A percentile compares a stretch with the other conserved stretches of the same genome.
phyloP scores from a whole-genome alignment of 2,329 filamentous ascomycete species.

The Colletotrichum tabaci region DNA sequence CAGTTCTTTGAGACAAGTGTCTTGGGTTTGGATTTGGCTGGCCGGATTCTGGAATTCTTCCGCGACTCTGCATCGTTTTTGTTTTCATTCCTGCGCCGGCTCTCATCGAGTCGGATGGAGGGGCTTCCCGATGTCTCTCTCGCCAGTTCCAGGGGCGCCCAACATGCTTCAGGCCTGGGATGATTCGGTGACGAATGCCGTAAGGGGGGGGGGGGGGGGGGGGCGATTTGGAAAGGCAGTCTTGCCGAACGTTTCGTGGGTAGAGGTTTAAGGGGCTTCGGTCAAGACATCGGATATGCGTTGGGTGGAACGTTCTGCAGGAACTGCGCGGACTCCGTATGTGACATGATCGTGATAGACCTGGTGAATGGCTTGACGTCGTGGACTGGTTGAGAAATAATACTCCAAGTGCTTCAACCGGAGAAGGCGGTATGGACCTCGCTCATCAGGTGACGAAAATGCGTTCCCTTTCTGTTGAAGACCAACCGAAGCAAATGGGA shows the following conservation, averaged over 20 bases:
- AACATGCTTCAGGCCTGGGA: not conserved
- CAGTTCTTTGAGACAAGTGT: constrained; percentile 20
- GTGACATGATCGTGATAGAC: not conserved
- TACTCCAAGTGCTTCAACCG: too few species aligned
- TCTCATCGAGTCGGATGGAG: constrained; percentile 1
- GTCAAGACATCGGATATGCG: not conserved
- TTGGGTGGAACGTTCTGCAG: constrained; percentile 8
- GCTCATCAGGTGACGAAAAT: too few species aligned
- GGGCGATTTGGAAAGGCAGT: constrained; percentile 5
- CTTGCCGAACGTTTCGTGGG: constrained; percentile 3
- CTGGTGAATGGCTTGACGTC: too few species aligned
- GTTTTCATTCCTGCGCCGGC: not conserved
- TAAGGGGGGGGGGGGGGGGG: not conserved
- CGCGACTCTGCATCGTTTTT: too few species aligned
- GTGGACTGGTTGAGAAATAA: too few species aligned
- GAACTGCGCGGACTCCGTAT: not conserved
- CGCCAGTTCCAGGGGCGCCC: constrained; percentile 1
- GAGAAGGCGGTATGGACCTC: too few species aligned
- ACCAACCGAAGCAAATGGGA: too few species aligned
- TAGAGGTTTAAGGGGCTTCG: not conserved
- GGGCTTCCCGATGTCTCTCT: constrained; percentile 9
- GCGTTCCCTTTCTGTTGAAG: too few species aligned
- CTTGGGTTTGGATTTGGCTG: not conserved
- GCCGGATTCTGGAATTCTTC: not conserved
- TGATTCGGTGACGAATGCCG: not conserved